These are phyloP conservation scores for Zalerion maritima DNA, from an alignment of 495 filamentous ascomycete species.

Conservation along the genomic window DNA sequence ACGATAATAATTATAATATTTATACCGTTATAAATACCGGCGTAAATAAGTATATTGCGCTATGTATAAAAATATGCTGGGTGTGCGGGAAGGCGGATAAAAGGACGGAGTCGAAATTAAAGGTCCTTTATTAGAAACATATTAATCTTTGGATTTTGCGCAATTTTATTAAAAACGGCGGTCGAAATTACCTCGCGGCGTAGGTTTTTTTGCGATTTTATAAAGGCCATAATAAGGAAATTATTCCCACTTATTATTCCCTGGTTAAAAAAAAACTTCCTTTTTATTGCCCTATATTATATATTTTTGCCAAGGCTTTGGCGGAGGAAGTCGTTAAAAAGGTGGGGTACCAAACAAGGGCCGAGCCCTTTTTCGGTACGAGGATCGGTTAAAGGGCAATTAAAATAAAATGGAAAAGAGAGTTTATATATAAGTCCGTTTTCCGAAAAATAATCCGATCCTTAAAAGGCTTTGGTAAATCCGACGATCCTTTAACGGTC, in stretches of 20 bases:
- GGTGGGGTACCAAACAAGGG: too few relatives aligned
- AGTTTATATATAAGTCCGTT: too few relatives aligned
- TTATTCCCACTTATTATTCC: slow-evolving; percentile 1
- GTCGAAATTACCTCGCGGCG: slow-evolving; percentile 4
- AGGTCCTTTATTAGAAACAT: slow-evolving; percentile 3
- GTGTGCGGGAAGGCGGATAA: neutral
- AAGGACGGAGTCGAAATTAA: slow-evolving; percentile 1
- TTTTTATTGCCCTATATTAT: slow-evolving; percentile 2
- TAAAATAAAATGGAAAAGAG: too few relatives aligned
- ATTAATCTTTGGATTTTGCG: slow-evolving; percentile 1
- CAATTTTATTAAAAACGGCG: neutral
- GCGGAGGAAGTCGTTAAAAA: too few relatives aligned
- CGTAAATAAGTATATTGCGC: neutral
- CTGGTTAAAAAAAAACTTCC: slow-evolving; percentile 1
- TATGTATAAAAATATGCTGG: slow-evolving; percentile 1
- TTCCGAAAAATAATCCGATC: too few relatives aligned
- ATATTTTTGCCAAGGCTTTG: slow-evolving; percentile 4
- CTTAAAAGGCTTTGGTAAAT: too few relatives aligned
- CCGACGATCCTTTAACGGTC: too few relatives aligned
- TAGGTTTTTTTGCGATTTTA: too few relatives aligned
- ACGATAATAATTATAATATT: slow-evolving; percentile 1
- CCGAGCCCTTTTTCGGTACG: too few relatives aligned
- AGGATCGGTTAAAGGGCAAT: too few relatives aligned
- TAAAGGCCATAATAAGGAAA: slow-evolving; percentile 4
- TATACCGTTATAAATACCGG: slow-evolving; percentile 1